Conservation (phyloP, 441 rosid species). For the Hura crepitans region DNA sequence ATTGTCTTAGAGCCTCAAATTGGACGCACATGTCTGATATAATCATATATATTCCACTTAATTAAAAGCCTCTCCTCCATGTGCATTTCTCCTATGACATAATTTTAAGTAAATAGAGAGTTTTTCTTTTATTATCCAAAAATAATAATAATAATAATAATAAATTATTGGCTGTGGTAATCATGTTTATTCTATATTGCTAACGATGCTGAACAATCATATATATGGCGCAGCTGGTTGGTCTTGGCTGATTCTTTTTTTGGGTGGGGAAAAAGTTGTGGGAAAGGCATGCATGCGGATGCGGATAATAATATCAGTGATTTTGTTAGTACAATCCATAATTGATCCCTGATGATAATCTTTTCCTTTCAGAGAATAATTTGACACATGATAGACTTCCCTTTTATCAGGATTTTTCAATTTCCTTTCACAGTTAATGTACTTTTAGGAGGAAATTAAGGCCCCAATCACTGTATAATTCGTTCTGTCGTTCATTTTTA, state of each 20-base stretch:
- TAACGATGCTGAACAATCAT: constrained; percentile 35
- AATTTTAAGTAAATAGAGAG: too few species aligned
- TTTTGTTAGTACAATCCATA: constrained; percentile 18
- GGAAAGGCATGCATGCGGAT: constrained; percentile 26
- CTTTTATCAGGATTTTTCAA: constrained; percentile 13
- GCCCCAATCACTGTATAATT: constrained; percentile 8
- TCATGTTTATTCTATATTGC: too few species aligned
- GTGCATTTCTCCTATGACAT: constrained; percentile 15
- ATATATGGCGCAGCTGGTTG: constrained; percentile 25
- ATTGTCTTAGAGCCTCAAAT: constrained; percentile 28
- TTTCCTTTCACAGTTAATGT: too few species aligned
- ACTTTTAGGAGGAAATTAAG: neutral
- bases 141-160: too few species aligned
- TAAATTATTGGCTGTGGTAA: too few species aligned
- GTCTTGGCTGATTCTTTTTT: constrained; percentile 25
- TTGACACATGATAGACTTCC: constrained; percentile 26
- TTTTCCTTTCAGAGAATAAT: neutral
- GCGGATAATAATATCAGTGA: constrained; percentile 21
- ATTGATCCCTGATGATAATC: constrained; percentile 5
- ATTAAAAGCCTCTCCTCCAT: constrained; percentile 21
- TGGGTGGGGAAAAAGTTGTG: constrained; percentile 15
- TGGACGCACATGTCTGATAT: constrained; percentile 56
- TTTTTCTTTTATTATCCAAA: too few species aligned
- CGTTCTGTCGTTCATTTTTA: neutral
- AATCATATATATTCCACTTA: constrained; percentile 36